Conservation (phyloP, 768 basidiomycete genomes). For the Boletales sp. region DNA sequence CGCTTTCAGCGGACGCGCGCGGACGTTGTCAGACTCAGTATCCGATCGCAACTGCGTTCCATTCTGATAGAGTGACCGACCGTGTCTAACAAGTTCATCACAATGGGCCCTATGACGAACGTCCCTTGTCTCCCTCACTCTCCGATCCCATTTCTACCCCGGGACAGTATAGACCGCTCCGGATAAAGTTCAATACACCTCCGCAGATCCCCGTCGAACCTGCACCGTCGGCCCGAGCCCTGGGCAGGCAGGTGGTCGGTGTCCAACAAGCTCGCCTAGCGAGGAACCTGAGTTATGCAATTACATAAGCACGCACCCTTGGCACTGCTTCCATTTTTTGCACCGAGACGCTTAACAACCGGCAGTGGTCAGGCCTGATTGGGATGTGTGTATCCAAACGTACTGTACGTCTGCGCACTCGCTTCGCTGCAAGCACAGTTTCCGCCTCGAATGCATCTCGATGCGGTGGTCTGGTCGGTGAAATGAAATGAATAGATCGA, state of each 20-base stretch:
- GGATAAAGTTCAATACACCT: constrained; percentile 7
- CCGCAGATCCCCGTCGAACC: constrained; percentile 24
- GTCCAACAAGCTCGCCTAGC: constrained; percentile 17
- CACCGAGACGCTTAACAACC: constrained; percentile 25
- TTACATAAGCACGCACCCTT: constrained; percentile 19
- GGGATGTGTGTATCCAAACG: constrained; percentile 9
- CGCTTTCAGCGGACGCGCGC: constrained; percentile 3
- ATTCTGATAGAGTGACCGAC: constrained; percentile 9
- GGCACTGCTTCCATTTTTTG: constrained; percentile 26
- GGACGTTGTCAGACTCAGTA: constrained; percentile 10
- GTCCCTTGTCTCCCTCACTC: constrained; percentile 4
- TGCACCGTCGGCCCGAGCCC: constrained; percentile 15
- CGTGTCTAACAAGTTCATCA: too few species aligned
- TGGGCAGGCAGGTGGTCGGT: constrained; percentile 6
- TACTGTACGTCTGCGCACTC: constrained; percentile 1
- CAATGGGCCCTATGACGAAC: not conserved
- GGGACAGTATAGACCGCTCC: constrained; percentile 5
- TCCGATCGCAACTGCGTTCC: constrained; percentile 4
- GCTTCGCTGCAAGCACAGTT: constrained; percentile 22
- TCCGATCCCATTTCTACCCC: constrained; percentile 5
- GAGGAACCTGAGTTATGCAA: constrained; percentile 7
- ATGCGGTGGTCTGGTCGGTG: constrained; percentile 5
- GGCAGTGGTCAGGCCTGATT: constrained; percentile 8
- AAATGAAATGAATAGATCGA: constrained; percentile 26
- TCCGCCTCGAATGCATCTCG: constrained; percentile 18